These are phyloP conservation scores for Paraphaeosphaeria minitans DNA, from an alignment of 2,329 filamentous ascomycete genomes.

Conservation along the genomic window DNA sequence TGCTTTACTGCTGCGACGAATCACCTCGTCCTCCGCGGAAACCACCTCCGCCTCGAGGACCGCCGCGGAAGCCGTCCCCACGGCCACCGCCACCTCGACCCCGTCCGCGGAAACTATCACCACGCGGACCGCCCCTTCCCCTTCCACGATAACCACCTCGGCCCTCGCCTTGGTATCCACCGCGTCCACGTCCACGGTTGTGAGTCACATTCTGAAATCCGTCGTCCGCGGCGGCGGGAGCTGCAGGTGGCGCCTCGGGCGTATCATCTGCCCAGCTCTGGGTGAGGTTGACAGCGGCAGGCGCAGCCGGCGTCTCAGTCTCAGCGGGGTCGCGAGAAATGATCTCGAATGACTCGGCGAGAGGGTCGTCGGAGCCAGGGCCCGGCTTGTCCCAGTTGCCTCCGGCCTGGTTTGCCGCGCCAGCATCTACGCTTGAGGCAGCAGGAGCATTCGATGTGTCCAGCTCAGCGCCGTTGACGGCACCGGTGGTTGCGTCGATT, in stretches of 20 bases:
- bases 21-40: constrained; percentile 39
- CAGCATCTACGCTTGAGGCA: constrained; percentile 48
- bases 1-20: constrained; percentile 24
- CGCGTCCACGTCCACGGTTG: constrained; percentile 56
- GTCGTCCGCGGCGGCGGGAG: constrained; percentile 54
- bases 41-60: constrained; percentile 50
- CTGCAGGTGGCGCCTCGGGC: constrained; percentile 35
- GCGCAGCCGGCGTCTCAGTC: constrained; percentile 67
- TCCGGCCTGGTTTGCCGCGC: constrained; percentile 61
- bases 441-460: constrained; percentile 39
- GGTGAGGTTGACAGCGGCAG: constrained; percentile 62
- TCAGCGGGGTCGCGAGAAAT: constrained; percentile 74
- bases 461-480: constrained; percentile 38
- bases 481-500: constrained; percentile 54
- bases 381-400: constrained; percentile 67
- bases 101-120: constrained; percentile 43
- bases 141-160: constrained; percentile 62
- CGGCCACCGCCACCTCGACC: constrained; percentile 47
- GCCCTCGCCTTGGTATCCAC: constrained; percentile 49
- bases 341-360: constrained; percentile 75
- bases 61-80: constrained; percentile 49
- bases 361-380: constrained; percentile 53
- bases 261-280: constrained; percentile 86
- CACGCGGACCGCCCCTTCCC: constrained; percentile 51
- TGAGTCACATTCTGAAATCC: constrained; percentile 73